Base-by-base conservation (phyloP, 768 basidiomycete species). In the Mycena rebaudengoi region DNA sequence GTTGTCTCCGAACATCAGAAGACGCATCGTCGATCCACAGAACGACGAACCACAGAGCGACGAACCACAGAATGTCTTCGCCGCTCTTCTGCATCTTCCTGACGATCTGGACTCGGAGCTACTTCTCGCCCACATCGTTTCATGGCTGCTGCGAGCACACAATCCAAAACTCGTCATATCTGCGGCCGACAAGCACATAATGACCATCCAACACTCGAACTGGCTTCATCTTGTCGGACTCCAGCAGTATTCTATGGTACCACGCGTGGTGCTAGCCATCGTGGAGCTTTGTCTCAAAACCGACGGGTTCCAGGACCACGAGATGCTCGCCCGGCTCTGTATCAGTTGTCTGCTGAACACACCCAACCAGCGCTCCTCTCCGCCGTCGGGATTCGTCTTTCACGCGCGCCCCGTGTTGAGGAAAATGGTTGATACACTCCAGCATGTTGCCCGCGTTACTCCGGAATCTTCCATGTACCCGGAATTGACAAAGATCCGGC, bases 171-270 rank as follows among this genome's bases (percentile, higher is more conserved):
- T 25, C 0, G 40, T 62, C 44, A 32, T 62, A 5, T 21, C n/a
- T 8, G 52, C 21, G 7, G 46, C 53, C 1, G 40, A 35, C 2
- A n/a, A 25, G 14, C 61, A 62, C 28, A 41, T 62, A 23, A 18
- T 41, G 32, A 44, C 18, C 5, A 55, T 62, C 35, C 61, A 62
- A 33, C 53, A 54, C 30, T 21, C 61, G 8, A 54, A 62, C 12
- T 43, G 61, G 53, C 40, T 62, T 21, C 61, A 62, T n/a, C 39
- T 41, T 1, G 45, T 62, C 14, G 53, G 61, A 11, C 53, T 32
- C 14, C 53, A 11, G 7, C 29, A 56, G 10, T 62, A 50, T 28
- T 21, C 21, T 8, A 62, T 62, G 61, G 53, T 62, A 7, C 61
- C 61, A 0, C 46, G 53, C 18, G 14, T 62, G 39, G 53, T 56